Evolutionary conservation across 2,329 filamentous ascomycete species (phyloP).

Genomic region (Botrytis medusae): DNA sequence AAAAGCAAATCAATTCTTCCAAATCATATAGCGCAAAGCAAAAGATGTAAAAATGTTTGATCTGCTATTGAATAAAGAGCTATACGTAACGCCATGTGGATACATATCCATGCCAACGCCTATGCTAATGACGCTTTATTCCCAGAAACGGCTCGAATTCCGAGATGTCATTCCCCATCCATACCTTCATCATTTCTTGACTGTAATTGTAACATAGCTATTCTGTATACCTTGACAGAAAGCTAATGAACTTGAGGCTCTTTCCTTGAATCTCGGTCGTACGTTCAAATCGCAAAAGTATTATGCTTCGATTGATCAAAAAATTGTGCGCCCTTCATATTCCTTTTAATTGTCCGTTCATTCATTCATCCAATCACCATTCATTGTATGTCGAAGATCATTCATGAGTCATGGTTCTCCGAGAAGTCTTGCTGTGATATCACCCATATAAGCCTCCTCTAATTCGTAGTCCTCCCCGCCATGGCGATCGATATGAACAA

Average conservation of each 20-base stretch:
- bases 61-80: neutral
- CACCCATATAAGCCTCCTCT: conserved; percentile 88
- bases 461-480: conserved; percentile 78
- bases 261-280: neutral
- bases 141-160: neutral
- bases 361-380: neutral
- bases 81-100: conserved; percentile 2
- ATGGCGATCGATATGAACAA: conserved; percentile 76
- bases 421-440: conserved; percentile 81
- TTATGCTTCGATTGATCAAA: neutral
- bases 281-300: neutral
- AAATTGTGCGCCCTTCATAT: neutral
- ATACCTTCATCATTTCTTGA: neutral
- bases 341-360: neutral
- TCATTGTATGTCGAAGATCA: conserved; percentile 13
- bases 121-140: conserved; percentile 6
- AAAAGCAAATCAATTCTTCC: neutral
- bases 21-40: neutral
- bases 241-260: neutral
- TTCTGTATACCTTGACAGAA: neutral
- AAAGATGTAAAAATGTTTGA: neutral
- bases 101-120: conserved; percentile 11
- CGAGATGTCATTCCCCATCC: neutral
- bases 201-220: neutral
- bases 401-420: conserved; percentile 58